phyloP scores from a whole-genome alignment of 2,329 filamentous ascomycete species.

The Calonectria pauciramosa region DNA sequence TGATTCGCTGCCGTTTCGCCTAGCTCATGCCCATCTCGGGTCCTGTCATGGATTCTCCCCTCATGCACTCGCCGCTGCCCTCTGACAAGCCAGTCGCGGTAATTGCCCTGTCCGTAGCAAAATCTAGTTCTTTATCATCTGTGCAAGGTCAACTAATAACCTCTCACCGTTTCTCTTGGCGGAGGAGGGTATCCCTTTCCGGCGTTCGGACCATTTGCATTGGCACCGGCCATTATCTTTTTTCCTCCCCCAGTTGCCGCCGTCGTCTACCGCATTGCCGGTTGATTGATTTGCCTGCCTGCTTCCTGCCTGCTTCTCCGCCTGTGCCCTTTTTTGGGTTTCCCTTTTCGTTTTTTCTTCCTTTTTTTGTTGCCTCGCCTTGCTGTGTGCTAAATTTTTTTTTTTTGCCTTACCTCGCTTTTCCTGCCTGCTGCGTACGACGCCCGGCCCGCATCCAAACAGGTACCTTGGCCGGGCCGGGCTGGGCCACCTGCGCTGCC shows the following conservation, averaged over 20 bases:
- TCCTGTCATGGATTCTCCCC: constrained; percentile 1
- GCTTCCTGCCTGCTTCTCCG: background rate
- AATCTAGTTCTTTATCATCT: background rate
- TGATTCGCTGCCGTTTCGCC: background rate
- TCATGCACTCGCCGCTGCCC: background rate
- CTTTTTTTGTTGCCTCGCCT: background rate
- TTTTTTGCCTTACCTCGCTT: background rate
- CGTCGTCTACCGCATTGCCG: background rate
- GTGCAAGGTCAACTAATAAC: background rate
- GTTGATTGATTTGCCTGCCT: background rate
- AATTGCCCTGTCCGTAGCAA: constrained; percentile 2
- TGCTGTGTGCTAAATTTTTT: background rate
- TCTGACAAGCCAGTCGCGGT: background rate
- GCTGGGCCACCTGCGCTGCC: constrained; percentile 17
- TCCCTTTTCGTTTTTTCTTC: too few species aligned
- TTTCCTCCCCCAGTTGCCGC: background rate
- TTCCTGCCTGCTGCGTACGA: background rate
- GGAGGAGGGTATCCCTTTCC: background rate
- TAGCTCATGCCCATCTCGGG: background rate
- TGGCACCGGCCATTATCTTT: background rate
- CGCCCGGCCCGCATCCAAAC: background rate
- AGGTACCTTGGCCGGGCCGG: constrained; percentile 1
- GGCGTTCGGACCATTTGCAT: background rate
- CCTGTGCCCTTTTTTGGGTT: background rate
- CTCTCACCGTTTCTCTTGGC: constrained; percentile 4